Base-by-base conservation (phyloP, 1,284 basidiomycete species). In the Fomitopsis schrenkii region DNA sequence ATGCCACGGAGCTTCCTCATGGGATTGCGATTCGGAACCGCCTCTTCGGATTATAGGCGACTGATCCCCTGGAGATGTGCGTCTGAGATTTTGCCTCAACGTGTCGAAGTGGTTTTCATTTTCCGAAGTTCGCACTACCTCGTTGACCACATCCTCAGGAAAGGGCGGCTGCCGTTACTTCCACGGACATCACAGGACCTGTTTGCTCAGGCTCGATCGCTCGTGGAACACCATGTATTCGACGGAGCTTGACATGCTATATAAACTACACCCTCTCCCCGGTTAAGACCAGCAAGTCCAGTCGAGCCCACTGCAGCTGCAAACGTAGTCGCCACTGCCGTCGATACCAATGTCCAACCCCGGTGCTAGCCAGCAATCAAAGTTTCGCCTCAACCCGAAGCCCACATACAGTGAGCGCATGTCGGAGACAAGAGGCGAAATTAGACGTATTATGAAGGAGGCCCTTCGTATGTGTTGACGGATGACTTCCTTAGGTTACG, bases 381-480 rank as follows among this genome's bases (percentile, higher is more conserved):
- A 66, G 54, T 74, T 72, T 63, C 71, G 70, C 41, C 60, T 72
- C 22, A 70, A 70, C 60, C 70, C 70, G 2, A 66, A 62, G 53
- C 64, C 62, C 58, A 64, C 70, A 30, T 74, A 74, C 57, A 69
- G 70, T 22, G 70, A 74, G 62, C 65, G 71, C 41, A 74, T 74
- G 72, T 71, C 71, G 22, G 64, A 70, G 57, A 72, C 72, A 6
- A 69, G 72, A 22, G 61, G 62, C 42, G 69, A 71, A 54, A 66
- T 74, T 36, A 70, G 72, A 28, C 66, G 61, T 26, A 65, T 72
- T 42, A 69, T 74, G 57, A 64, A 61, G 59, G 65, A 69, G 46
- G 66, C 67, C 28, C 70, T 74, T 41, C 65, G 72, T 74, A 65
- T n/a, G 72, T 65, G 19, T 10, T 48, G 41, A 28, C 2, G 22